Conservation (phyloP, 2,329 filamentous ascomycete species). For the Penicillium psychrosexuale region DNA sequence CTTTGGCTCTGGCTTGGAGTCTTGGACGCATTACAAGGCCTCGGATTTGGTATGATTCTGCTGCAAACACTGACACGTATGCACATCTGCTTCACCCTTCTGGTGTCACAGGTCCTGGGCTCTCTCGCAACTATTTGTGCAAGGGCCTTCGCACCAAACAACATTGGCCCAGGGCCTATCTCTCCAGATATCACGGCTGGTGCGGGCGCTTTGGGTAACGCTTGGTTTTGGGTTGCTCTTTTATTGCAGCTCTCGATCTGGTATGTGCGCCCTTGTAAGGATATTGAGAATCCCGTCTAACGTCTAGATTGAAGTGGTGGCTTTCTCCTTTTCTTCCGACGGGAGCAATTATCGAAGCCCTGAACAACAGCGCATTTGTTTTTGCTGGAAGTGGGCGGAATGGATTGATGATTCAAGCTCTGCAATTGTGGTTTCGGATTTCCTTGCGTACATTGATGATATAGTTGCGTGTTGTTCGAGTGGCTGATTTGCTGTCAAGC, state of each 20-base stretch:
- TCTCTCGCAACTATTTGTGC: conserved; percentile 61
- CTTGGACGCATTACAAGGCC: conserved; percentile 62
- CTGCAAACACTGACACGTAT: conserved; percentile 63
- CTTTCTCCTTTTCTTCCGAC: conserved; percentile 46
- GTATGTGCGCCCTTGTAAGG: conserved; percentile 50
- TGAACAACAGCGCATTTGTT: conserved; percentile 12
- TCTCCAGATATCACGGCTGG: conserved; percentile 60
- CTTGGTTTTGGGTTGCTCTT: conserved; percentile 62
- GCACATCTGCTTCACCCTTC: conserved; percentile 62
- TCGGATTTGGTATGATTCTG: conserved; percentile 67
- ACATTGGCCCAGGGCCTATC: conserved; percentile 58
- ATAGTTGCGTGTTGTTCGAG: not conserved
- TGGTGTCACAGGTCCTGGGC: conserved; percentile 60
- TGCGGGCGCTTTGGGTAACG: conserved; percentile 45
- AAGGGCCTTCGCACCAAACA: conserved; percentile 59
- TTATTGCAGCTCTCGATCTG: conserved; percentile 57
- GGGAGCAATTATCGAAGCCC: conserved; percentile 46
- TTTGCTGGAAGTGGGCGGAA: not conserved
- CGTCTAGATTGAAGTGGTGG: conserved; percentile 30
- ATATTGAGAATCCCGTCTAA: not conserved
- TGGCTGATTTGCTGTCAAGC: not conserved
- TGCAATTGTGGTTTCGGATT: not conserved
- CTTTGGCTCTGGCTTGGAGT: conserved; percentile 68
- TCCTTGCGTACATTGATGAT: not conserved
- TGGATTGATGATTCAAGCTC: not conserved